A percentile compares a stretch with the other conserved stretches of the same genome.
Conservation (phyloP, 768 basidiomycete genomes). For the Boletus edulis region DNA sequence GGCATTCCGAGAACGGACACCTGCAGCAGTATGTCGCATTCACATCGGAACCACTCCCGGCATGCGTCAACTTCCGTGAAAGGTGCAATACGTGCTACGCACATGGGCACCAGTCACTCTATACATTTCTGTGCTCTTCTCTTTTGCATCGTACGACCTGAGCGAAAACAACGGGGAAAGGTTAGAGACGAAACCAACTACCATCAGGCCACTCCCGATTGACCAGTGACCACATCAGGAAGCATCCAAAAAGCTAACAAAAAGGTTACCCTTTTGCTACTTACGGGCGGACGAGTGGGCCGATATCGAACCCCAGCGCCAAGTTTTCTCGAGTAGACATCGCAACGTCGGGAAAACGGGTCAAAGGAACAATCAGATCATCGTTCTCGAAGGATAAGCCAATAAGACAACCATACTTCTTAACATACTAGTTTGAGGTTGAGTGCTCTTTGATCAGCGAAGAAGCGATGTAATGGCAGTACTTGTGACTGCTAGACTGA, state of each 20-base stretch:
- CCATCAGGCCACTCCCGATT: constrained; percentile 9
- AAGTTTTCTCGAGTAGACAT: constrained; percentile 1
- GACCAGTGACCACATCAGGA: constrained; percentile 6
- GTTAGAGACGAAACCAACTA: constrained; percentile 11
- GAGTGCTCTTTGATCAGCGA: constrained; percentile 22
- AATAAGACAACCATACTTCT: constrained; percentile 23
- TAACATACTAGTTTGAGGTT: constrained; percentile 18
- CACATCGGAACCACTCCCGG: constrained; percentile 13
- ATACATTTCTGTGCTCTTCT: constrained; percentile 27
- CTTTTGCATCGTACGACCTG: constrained; percentile 23
- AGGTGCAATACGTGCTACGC: constrained; percentile 14
- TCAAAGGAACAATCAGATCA: constrained; percentile 14
- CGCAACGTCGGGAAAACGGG: constrained; percentile 7
- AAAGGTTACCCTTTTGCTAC: constrained; percentile 20
- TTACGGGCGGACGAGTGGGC: constrained; percentile 11
- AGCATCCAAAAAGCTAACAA: constrained; percentile 10
- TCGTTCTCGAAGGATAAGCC: constrained; percentile 6
- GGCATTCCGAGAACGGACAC: constrained; percentile 16
- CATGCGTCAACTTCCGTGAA: constrained; percentile 29
- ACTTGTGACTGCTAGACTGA: neutral
- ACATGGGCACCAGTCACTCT: constrained; percentile 17
- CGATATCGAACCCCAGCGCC: constrained; percentile 9
- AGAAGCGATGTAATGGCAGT: constrained; percentile 14
- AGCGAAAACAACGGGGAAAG: constrained; percentile 26
- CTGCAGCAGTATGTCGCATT: constrained; percentile 19